These are phyloP conservation scores for Apophysomyces elegans DNA, from an alignment of 371 early-diverging fungal genomes.

Conservation along the genomic window DNA sequence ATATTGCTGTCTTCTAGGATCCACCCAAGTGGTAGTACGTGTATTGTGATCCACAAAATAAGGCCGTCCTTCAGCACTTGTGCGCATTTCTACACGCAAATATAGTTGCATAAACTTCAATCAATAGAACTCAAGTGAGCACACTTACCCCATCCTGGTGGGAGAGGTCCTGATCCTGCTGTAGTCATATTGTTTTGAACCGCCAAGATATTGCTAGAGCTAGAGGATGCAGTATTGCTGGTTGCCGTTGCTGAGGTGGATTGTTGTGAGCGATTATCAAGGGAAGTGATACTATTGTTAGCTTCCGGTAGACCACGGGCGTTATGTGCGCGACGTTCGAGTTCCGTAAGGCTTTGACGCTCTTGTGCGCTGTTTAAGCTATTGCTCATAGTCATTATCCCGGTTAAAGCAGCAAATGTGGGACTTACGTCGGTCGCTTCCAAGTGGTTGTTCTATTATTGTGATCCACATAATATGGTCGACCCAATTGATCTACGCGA, in stretches of 20 bases:
- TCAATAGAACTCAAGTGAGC: background rate
- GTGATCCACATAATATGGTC: constrained; percentile 78
- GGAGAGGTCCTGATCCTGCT: constrained; percentile 87
- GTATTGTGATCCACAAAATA: constrained; percentile 98
- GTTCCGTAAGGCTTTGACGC: constrained; percentile 62
- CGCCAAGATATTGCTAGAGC: constrained; percentile 35
- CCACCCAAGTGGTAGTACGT: constrained; percentile 96
- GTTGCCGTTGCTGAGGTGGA: background rate
- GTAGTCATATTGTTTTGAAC: constrained; percentile 63
- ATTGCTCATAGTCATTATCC: constrained; percentile 20
- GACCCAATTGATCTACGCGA: constrained; percentile 67
- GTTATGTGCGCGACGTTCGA: constrained; percentile 77
- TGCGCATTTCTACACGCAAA: constrained; percentile 59
- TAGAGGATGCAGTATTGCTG: constrained; percentile 12
- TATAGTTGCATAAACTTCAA: background rate
- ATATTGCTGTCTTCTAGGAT: constrained; percentile 79
- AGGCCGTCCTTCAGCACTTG: constrained; percentile 88
- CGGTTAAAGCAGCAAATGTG: background rate
- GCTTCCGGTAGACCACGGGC: constrained; percentile 80
- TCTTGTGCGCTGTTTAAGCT: constrained; percentile 53
- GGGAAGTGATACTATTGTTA: constrained; percentile 25
- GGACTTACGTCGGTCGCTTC: constrained; percentile 64
- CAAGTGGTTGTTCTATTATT: constrained; percentile 73
- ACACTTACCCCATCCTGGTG: constrained; percentile 89
- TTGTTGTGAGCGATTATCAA: constrained; percentile 23